Conservation (phyloP, 169 alveolate species). For the Perkinsus marinus region DNA sequence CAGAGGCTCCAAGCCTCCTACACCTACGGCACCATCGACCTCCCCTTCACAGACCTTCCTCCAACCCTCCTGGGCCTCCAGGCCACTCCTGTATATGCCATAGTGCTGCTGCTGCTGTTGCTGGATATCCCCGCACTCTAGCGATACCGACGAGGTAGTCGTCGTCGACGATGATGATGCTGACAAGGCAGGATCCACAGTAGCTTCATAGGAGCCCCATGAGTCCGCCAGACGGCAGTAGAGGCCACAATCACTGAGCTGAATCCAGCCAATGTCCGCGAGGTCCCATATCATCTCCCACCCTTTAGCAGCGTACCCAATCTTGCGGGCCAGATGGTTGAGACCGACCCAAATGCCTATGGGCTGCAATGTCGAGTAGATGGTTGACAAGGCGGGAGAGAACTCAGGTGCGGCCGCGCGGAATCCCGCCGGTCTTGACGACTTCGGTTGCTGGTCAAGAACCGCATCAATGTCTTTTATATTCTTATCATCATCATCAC, state of each 20-base stretch:
- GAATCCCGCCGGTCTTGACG: background rate
- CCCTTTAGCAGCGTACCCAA: background rate
- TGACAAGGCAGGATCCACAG: no score
- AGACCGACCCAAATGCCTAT: background rate
- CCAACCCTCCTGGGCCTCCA: no score
- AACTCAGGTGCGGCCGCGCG: background rate
- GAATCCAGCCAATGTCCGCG: background rate
- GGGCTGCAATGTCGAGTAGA: background rate
- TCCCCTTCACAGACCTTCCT: no score
- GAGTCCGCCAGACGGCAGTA: background rate
- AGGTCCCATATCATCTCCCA: background rate
- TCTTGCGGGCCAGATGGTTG: background rate
- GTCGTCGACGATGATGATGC: no score
- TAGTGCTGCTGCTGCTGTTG: no score
- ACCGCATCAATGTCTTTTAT: no score
- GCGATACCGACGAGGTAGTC: no score
- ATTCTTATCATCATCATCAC: background rate
- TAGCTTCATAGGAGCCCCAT: background rate
- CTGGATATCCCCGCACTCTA: no score
- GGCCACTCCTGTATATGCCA: no score
- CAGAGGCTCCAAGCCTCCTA: no score
- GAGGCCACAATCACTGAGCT: background rate
- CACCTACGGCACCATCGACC: no score
- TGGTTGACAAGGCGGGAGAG: background rate
- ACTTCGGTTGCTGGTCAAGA: background rate